A percentile compares a stretch with the other conserved stretches of the same genome.
Evolutionary conservation across 257 asterid species (phyloP).

Genomic region (Ehretia macrophylla): DNA sequence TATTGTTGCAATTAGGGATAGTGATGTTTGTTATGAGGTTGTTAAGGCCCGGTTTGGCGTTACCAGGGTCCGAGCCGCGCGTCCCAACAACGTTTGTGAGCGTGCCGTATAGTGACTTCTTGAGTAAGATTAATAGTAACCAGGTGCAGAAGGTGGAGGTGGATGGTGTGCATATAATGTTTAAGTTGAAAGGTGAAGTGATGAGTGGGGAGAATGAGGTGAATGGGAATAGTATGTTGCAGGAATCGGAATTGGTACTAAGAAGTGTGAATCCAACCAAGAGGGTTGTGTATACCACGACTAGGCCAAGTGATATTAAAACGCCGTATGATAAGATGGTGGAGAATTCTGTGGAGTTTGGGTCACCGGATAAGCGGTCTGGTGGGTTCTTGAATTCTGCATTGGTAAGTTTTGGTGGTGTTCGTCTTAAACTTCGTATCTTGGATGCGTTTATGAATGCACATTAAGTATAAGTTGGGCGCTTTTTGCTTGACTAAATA

Average conservation of each 20-base stretch:
- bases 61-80: slow-evolving; percentile 87
- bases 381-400: slow-evolving; percentile 96
- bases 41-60: slow-evolving; percentile 83
- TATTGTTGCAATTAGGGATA: slow-evolving; percentile 81
- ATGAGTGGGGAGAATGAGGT: slow-evolving; percentile 39
- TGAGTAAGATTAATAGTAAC: slow-evolving; percentile 67
- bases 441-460: background rate
- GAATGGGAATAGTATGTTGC: slow-evolving; percentile 56
- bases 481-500: background rate
- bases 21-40: slow-evolving; percentile 89
- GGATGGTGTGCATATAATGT: slow-evolving; percentile 94
- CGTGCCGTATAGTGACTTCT: slow-evolving; percentile 87
- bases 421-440: background rate
- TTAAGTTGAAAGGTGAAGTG: slow-evolving; percentile 69
- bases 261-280: slow-evolving; percentile 63
- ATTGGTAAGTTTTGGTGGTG: slow-evolving; percentile 60
- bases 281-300: slow-evolving; percentile 74
- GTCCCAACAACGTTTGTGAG: slow-evolving; percentile 56
- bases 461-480: background rate
- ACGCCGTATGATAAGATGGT: slow-evolving; percentile 95
- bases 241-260: slow-evolving; percentile 67
- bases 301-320: slow-evolving; percentile 85
- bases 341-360: slow-evolving; percentile 91
- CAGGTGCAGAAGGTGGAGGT: slow-evolving; percentile 94
- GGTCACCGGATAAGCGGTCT: slow-evolving; percentile 96